phyloP scores from a whole-genome alignment of 2,329 filamentous ascomycete species.

The Chalaropsis ovoidea region DNA sequence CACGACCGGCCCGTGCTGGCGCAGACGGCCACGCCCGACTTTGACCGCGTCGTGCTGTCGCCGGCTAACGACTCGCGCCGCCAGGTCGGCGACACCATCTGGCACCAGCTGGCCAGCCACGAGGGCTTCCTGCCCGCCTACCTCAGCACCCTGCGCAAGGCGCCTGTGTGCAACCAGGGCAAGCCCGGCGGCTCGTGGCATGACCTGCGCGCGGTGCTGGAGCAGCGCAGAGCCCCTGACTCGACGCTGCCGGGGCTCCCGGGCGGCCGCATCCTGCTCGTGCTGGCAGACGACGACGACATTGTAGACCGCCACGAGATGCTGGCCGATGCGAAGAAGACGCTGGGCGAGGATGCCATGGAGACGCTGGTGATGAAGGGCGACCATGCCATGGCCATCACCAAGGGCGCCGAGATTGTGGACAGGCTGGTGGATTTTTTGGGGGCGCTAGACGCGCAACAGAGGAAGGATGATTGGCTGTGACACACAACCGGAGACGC shows the following conservation, averaged over 20 bases:
- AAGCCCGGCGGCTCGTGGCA: constrained; percentile 46
- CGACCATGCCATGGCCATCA: constrained; percentile 61
- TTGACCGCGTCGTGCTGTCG: constrained; percentile 44
- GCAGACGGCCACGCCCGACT: constrained; percentile 32
- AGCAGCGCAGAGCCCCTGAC: constrained; percentile 33
- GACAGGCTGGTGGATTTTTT: constrained; percentile 28
- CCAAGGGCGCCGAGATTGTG: constrained; percentile 49
- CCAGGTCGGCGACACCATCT: constrained; percentile 49
- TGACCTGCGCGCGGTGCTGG: constrained; percentile 43
- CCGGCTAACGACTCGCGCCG: constrained; percentile 43
- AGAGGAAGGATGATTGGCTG: background rate
- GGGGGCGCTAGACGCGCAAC: constrained; percentile 2
- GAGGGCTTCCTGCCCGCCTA: constrained; percentile 59
- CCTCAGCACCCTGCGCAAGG: constrained; percentile 58
- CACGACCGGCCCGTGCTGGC: constrained; percentile 33
- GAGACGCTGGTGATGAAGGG: constrained; percentile 48
- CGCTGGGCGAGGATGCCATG: constrained; percentile 48
- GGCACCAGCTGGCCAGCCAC: constrained; percentile 60
- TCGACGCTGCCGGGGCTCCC: constrained; percentile 31
- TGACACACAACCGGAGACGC: background rate
- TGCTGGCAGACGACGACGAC: constrained; percentile 56
- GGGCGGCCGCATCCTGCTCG: constrained; percentile 48
- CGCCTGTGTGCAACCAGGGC: constrained; percentile 57
- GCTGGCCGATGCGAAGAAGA: constrained; percentile 47
- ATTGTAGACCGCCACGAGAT: constrained; percentile 58